phyloP scores from a whole-genome alignment of 495 filamentous ascomycete species.

The Penicillium paradoxum region DNA sequence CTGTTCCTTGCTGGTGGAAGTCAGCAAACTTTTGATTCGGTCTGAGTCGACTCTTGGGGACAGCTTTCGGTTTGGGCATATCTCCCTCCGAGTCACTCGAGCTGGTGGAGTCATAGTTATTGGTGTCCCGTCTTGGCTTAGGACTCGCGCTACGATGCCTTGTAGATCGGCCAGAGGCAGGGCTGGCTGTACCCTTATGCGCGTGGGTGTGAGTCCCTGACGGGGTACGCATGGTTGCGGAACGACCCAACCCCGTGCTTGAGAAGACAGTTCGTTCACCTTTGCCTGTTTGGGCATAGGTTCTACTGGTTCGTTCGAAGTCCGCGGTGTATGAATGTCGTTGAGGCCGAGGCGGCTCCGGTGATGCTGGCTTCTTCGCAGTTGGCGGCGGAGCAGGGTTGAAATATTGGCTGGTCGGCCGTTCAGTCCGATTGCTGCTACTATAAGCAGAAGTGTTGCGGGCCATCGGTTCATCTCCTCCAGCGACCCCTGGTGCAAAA shows the following conservation, averaged over 20 bases:
- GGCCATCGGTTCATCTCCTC: slow-evolving; percentile 54
- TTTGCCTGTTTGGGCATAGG: slow-evolving; percentile 57
- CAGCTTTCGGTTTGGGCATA: slow-evolving; percentile 35
- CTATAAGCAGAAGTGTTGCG: slow-evolving; percentile 48
- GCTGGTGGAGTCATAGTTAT: slow-evolving; percentile 32
- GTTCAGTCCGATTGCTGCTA: slow-evolving; percentile 36
- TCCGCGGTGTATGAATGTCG: slow-evolving; percentile 24
- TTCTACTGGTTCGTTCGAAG: slow-evolving; percentile 54
- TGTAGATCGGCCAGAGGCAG: slow-evolving; percentile 21
- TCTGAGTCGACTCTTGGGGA: slow-evolving; percentile 40
- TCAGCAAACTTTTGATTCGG: slow-evolving; percentile 33
- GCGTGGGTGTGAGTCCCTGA: slow-evolving; percentile 28
- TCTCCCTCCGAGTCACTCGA: slow-evolving; percentile 35
- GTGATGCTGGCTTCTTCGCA: slow-evolving; percentile 33
- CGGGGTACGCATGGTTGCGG: slow-evolving; percentile 43
- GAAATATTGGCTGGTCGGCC: slow-evolving; percentile 30
- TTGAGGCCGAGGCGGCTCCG: slow-evolving; percentile 8
- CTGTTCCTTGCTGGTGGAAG: slow-evolving; percentile 21
- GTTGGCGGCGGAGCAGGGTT: slow-evolving; percentile 37
- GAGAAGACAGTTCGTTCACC: slow-evolving; percentile 64
- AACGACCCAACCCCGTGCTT: slow-evolving; percentile 40
- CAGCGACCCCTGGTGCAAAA: slow-evolving; percentile 50
- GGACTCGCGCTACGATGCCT: slow-evolving; percentile 42
- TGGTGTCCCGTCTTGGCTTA: slow-evolving; percentile 22
- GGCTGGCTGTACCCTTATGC: slow-evolving; percentile 36